These are phyloP conservation scores for Jatropha podagrica DNA, from an alignment of 441 rosid species.

Conservation along the genomic window DNA sequence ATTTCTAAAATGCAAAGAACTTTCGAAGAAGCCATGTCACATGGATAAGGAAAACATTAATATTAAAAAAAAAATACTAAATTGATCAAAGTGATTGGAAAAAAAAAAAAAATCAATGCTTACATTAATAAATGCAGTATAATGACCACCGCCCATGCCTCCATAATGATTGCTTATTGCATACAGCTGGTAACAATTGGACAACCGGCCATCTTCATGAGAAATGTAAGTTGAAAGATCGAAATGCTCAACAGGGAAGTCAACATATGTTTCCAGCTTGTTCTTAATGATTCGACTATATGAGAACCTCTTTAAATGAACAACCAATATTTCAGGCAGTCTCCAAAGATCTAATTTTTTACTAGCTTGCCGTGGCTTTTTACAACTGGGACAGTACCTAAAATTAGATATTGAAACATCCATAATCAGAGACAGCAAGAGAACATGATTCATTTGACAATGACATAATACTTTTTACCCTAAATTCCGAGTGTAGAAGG, in stretches of 20 bases:
- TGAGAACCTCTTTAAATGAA: conserved; percentile 76
- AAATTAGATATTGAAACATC: conserved; percentile 13
- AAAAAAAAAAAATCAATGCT: conserved; percentile 18
- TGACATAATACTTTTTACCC: not conserved
- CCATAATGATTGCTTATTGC: conserved; percentile 73
- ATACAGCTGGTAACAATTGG: conserved; percentile 46
- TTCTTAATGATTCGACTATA: conserved; percentile 49
- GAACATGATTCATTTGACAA: not conserved
- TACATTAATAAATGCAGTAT: conserved; percentile 67
- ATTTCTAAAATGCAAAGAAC: not conserved
- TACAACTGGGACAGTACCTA: conserved; percentile 70
- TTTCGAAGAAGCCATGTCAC: not conserved
- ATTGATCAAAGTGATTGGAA: not conserved
- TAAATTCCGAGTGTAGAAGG: not conserved
- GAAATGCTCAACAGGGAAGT: conserved; percentile 63
- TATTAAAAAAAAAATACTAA: not conserved
- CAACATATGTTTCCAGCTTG: conserved; percentile 73
- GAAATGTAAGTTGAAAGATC: conserved; percentile 55
- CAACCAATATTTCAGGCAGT: conserved; percentile 62
- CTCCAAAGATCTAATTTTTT: conserved; percentile 80
- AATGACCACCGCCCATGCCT: conserved; percentile 75
- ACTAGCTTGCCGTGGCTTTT: conserved; percentile 59
- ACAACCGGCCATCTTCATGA: conserved; percentile 29
- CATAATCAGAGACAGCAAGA: conserved; percentile 10
- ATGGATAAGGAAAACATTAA: not conserved